A percentile compares a stretch with the other conserved stretches of the same genome.
These are phyloP conservation scores for Talaromyces marneffei DNA, from an alignment of 2,329 filamentous ascomycete species.

Conservation along the genomic window DNA sequence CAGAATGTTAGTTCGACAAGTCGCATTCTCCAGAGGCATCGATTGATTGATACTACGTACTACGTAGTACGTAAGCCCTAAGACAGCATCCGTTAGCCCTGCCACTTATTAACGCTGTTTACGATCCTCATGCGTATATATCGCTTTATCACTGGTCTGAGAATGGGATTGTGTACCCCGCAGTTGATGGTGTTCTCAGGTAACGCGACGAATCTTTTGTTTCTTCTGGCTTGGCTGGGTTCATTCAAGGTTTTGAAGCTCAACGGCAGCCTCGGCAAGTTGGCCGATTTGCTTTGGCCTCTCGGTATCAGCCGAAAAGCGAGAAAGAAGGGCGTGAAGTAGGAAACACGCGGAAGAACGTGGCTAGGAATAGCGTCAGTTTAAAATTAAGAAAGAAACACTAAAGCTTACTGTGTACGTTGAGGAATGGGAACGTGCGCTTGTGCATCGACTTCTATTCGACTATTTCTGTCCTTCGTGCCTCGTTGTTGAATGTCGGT, in stretches of 20 bases:
- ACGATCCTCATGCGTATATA: constrained; percentile 5
- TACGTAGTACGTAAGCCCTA: too few relatives aligned
- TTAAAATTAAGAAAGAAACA: background rate
- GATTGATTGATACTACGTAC: too few relatives aligned
- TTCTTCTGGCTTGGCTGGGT: background rate
- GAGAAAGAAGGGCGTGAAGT: background rate
- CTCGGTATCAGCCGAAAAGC: background rate
- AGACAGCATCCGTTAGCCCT: background rate
- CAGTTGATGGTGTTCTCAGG: background rate
- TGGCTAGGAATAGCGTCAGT: background rate
- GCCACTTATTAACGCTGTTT: background rate
- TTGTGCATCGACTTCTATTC: background rate
- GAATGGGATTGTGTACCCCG: background rate
- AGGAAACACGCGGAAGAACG: background rate
- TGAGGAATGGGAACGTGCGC: background rate
- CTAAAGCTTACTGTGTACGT: background rate
- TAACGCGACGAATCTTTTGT: background rate
- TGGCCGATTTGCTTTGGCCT: background rate
- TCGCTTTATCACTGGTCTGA: constrained; percentile 3
- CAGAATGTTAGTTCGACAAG: background rate
- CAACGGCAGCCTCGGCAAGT: background rate
- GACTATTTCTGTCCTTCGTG: background rate
- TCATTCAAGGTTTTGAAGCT: background rate
- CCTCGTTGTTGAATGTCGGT: background rate
- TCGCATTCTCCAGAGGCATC: background rate